These are phyloP conservation scores for Neocallimastix lanati DNA, from an alignment of 192 early-diverging fungal species.

Conservation along the genomic window DNA sequence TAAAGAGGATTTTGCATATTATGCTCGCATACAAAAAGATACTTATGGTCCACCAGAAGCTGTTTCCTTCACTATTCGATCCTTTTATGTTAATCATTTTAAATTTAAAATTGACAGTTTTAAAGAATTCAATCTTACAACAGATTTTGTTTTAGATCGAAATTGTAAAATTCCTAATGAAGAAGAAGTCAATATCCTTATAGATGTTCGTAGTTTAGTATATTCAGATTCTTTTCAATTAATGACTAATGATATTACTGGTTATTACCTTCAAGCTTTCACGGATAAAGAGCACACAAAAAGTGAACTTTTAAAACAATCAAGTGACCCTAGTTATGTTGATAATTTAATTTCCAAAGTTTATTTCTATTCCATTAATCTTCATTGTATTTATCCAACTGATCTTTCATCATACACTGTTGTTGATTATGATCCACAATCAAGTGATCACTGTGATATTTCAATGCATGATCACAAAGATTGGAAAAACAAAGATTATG, in stretches of 20 bases:
- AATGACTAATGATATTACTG: neutral
- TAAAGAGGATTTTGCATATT: neutral
- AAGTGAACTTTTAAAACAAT: neutral
- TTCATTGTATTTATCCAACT: neutral
- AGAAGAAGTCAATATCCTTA: neutral
- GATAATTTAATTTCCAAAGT: neutral
- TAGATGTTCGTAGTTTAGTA: neutral
- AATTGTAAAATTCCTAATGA: neutral
- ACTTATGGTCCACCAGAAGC: neutral
- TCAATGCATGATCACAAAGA: neutral
- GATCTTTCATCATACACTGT: neutral
- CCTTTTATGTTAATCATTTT: neutral
- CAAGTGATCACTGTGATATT: neutral
- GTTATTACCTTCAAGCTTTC: neutral
- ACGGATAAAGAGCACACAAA: neutral
- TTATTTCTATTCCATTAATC: neutral
- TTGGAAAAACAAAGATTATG: neutral
- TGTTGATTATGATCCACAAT: neutral
- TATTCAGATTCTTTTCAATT: neutral
- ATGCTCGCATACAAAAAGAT: neutral
- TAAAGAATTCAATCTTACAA: neutral
- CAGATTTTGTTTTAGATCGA: neutral
- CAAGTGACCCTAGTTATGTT: neutral
- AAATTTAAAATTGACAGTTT: neutral
- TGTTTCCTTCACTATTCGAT: neutral